Evolutionary conservation across 768 basidiomycete genomes (phyloP).

Genomic region (Gymnopilus junonius): DNA sequence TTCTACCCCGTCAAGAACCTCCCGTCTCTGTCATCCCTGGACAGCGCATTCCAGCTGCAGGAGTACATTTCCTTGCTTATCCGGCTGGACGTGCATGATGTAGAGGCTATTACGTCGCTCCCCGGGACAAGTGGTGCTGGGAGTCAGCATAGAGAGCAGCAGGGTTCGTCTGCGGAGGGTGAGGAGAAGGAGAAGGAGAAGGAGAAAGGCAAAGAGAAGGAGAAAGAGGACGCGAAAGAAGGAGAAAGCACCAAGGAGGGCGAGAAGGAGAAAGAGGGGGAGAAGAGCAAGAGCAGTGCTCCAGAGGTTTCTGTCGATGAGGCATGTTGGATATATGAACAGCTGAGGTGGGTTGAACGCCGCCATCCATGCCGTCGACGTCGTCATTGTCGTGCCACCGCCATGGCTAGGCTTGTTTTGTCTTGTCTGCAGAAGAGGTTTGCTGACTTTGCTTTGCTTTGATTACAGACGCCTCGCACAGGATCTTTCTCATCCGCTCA

Average conservation of each 20-base stretch:
- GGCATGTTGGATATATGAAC: constrained; percentile 82
- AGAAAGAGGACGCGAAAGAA: too few relatives aligned
- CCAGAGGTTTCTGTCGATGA: constrained; percentile 71
- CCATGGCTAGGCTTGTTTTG: constrained; percentile 2
- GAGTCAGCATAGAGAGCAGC: constrained; percentile 14
- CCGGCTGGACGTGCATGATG: constrained; percentile 85
- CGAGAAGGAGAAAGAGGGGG: constrained; percentile 43
- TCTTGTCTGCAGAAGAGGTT: too few relatives aligned
- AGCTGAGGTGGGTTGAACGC: constrained; percentile 41
- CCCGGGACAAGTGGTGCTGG: constrained; percentile 49
- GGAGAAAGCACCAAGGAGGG: constrained; percentile 22
- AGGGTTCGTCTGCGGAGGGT: constrained; percentile 2
- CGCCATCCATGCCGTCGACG: not conserved
- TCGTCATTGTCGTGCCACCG: not conserved
- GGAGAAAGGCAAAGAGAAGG: constrained; percentile 14
- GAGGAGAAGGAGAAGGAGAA: constrained; percentile 10
- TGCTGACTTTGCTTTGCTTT: not conserved
- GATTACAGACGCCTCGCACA: constrained; percentile 77
- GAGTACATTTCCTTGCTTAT: constrained; percentile 93
- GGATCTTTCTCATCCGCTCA: constrained; percentile 84
- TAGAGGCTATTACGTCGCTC: constrained; percentile 77
- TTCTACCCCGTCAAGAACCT: constrained; percentile 80
- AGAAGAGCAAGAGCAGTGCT: constrained; percentile 40
- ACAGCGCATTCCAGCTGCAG: constrained; percentile 93
- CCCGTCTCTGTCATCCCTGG: constrained; percentile 71